A percentile compares a stretch with the other conserved stretches of the same genome.
phyloP scores from a whole-genome alignment of 768 basidiomycete species.

The Termitomyces sp. region DNA sequence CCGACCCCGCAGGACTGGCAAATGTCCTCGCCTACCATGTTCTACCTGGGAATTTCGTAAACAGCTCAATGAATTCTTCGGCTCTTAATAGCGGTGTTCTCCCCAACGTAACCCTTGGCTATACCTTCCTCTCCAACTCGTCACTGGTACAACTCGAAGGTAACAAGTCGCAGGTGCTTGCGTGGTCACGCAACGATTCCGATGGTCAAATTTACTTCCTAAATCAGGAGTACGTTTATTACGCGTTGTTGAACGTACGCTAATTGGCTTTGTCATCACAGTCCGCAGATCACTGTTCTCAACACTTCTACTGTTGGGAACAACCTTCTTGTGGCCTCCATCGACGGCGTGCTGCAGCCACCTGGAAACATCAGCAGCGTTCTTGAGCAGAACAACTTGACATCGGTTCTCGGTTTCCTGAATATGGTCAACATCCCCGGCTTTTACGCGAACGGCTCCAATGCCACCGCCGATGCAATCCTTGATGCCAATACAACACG shows the following conservation, averaged over 20 bases:
- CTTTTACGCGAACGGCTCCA: slow-evolving; percentile 19
- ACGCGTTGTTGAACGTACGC: background rate
- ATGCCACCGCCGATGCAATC: slow-evolving; percentile 28
- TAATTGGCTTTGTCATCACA: background rate
- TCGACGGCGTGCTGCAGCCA: slow-evolving; percentile 45
- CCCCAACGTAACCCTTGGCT: slow-evolving; percentile 59
- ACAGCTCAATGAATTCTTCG: slow-evolving; percentile 7
- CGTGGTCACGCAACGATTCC: slow-evolving; percentile 31
- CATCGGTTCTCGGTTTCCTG: slow-evolving; percentile 29
- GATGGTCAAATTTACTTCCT: slow-evolving; percentile 36
- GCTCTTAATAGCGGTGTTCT: slow-evolving; percentile 32
- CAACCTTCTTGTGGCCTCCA: slow-evolving; percentile 35
- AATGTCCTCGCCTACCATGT: slow-evolving; percentile 16
- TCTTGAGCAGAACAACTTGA: slow-evolving; percentile 37
- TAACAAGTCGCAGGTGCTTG: slow-evolving; percentile 50
- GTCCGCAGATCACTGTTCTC: slow-evolving; percentile 21
- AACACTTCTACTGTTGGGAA: slow-evolving; percentile 33
- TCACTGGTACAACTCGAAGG: slow-evolving; percentile 51
- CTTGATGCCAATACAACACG: slow-evolving; percentile 26
- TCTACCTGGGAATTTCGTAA: slow-evolving; percentile 15
- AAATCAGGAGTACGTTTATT: slow-evolving; percentile 39
- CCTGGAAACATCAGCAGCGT: slow-evolving; percentile 44
- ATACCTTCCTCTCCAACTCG: slow-evolving; percentile 52
- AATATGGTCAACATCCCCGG: slow-evolving; percentile 19
- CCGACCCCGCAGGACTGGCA: slow-evolving; percentile 5